Base-by-base conservation (phyloP, 2,329 filamentous ascomycete genomes). In the Epichloe elymi region DNA sequence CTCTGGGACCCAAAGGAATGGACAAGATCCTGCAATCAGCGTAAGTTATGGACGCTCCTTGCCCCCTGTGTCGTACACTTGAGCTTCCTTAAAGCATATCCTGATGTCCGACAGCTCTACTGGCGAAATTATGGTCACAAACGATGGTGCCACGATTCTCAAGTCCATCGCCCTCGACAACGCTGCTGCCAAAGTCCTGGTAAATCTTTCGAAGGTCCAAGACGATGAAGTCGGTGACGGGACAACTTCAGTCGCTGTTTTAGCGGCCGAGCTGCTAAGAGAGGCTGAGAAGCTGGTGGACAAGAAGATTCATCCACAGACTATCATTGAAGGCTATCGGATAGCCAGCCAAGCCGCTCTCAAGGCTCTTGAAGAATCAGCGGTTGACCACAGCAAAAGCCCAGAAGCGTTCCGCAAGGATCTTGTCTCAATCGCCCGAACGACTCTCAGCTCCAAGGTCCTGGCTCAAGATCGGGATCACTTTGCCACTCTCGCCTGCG, bases 161-260 rank as follows among this genome's bases (percentile, higher is more conserved):
- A 98, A 98, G 73, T 88, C 91, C 50, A 98, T 98, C 69, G 93
- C 93, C 42, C 85, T 98, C 64, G 93, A 98, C 70, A 98, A 98
- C 67, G 93, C 93, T 42, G 93, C 93, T 20, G 93, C 93, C 50
- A 98, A 98, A 74, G 93, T 98, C 5, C 78, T 98, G 42, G 93
- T 98, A 66, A 98, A 98, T 70, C 97, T 98, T 62, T 97, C 91
- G 56, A 98, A 98, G 73, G 93, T 98, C 5, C 93, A 98, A 68
- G 93, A 98, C 64, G 93, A 98, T 66, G 93, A 98, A 70, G 91
- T 98, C 23, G 93, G 93, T 64, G 93, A 98, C 67, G 93, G 93
- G 53, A 98, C 93, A 44, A 98, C 93, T 20, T 97, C 90, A n/a
- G 93, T 98, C 51, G 85, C 93, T 42, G 93, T 98, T 15, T 76